Conservation (phyloP, 352 stramenopile species). For the Pythium guiyangense region DNA sequence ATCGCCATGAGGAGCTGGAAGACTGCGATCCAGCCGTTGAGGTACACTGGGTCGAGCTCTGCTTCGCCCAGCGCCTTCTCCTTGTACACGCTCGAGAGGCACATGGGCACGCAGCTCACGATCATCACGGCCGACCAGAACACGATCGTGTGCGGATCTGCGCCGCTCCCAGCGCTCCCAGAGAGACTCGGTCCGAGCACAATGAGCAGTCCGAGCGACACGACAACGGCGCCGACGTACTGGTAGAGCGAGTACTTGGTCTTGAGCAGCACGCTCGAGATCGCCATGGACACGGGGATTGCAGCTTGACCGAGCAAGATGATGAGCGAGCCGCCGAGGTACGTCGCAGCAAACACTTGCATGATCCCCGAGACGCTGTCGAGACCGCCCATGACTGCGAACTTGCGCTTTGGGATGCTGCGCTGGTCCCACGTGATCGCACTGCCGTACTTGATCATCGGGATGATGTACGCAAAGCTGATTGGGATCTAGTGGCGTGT, state of each 20-base stretch:
- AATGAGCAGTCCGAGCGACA: conserved; percentile 91
- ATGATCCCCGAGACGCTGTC: conserved; percentile 90
- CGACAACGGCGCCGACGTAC: conserved; percentile 90
- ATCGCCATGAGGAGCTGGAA: conserved; percentile 95
- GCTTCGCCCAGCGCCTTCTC: conserved; percentile 92
- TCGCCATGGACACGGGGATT: conserved; percentile 95
- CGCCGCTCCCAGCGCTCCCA: conserved; percentile 25
- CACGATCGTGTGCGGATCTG: conserved; percentile 44
- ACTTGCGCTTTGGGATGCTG: conserved; percentile 91
- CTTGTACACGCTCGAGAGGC: conserved; percentile 97
- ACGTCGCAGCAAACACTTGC: conserved; percentile 92
- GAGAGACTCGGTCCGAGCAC: conserved; percentile 84
- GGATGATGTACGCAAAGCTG: conserved; percentile 96
- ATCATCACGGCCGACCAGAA: conserved; percentile 93
- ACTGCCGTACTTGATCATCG: conserved; percentile 90
- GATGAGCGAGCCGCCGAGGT: conserved; percentile 90
- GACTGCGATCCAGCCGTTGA: conserved; percentile 97
- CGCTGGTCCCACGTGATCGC: conserved; percentile 90
- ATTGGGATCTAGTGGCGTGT: conserved; percentile 86
- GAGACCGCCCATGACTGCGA: conserved; percentile 93
- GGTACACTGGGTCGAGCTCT: conserved; percentile 94
- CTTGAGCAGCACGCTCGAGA: conserved; percentile 77
- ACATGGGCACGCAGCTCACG: conserved; percentile 95
- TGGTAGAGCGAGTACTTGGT: conserved; percentile 89
- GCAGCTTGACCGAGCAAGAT: conserved; percentile 94